These are phyloP conservation scores for Jamesozyma jinghongensis DNA, from an alignment of 805 yeast genomes.

Conservation along the genomic window DNA sequence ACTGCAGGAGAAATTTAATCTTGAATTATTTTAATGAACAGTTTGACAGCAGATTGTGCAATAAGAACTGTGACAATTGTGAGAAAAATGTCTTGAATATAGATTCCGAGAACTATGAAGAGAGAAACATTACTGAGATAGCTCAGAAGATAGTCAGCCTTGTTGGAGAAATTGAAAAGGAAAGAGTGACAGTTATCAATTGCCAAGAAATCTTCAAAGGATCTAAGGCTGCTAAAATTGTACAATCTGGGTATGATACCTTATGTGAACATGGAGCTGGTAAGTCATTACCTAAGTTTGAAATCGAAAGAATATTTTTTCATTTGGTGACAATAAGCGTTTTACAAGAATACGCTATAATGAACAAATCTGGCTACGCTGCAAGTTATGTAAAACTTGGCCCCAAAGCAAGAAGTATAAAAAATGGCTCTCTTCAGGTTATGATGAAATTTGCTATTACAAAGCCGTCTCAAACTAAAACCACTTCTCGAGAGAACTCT, in stretches of 20 bases:
- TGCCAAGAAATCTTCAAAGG: constrained; percentile 82
- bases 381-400: constrained; percentile 66
- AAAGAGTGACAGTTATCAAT: constrained; percentile 64
- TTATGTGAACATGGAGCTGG: constrained; percentile 67
- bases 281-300: constrained; percentile 49
- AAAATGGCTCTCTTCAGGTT: constrained; percentile 39
- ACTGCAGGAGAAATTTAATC: constrained; percentile 84
- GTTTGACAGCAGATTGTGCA: constrained; percentile 59
- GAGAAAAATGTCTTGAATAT: constrained; percentile 28
- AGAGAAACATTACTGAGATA: constrained; percentile 57
- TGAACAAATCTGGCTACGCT: constrained; percentile 73
- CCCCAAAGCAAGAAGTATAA: constrained; percentile 40
- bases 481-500: no score
- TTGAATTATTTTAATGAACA: constrained; percentile 82
- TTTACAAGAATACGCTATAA: constrained; percentile 60
- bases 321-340: constrained; percentile 58
- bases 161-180: constrained; percentile 45
- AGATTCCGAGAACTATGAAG: constrained; percentile 31
- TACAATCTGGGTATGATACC: constrained; percentile 51
- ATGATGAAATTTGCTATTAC: constrained; percentile 38
- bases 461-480: no score
- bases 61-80: constrained; percentile 81
- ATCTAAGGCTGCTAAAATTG: constrained; percentile 51
- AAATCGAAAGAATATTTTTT: constrained; percentile 75
- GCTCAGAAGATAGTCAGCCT: constrained; percentile 53